A percentile compares a stretch with the other conserved stretches of the same genome.
These are phyloP conservation scores for Immersiella caudata DNA, from an alignment of 495 filamentous ascomycete species.

Conservation along the genomic window DNA sequence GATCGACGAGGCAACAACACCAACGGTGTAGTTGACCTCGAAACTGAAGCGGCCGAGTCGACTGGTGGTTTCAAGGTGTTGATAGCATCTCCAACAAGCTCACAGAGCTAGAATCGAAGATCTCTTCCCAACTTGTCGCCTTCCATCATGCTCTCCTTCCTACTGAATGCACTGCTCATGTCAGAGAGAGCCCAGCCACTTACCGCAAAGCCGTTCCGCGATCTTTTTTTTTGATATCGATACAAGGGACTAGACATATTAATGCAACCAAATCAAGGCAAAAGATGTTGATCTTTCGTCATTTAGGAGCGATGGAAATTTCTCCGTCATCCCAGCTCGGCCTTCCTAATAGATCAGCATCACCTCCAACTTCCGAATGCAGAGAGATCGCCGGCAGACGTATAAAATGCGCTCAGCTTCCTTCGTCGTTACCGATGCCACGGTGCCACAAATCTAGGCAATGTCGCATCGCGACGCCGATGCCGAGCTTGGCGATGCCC, in stretches of 20 bases:
- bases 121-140: too few relatives aligned
- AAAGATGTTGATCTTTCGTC: not conserved
- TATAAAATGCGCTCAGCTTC: not conserved
- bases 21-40: not conserved
- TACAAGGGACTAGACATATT: not conserved
- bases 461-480: not conserved
- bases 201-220: too few relatives aligned
- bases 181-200: too few relatives aligned
- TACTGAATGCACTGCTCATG: too few relatives aligned
- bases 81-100: too few relatives aligned
- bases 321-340: not conserved
- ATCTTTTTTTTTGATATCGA: not conserved
- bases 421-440: not conserved
- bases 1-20: conserved; percentile 39
- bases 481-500: conserved; percentile 4
- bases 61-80: too few relatives aligned
- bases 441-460: not conserved
- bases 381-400: not conserved
- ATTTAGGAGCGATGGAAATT: too few relatives aligned
- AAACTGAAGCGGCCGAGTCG: not conserved
- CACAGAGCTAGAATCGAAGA: too few relatives aligned
- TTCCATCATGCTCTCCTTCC: too few relatives aligned
- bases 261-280: not conserved
- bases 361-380: not conserved
- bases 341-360: not conserved